Evolutionary conservation across 371 early-diverging fungal species (phyloP), one percentile per base, ranked within the genome.

Genomic region (Conidiobolus incongruus): DNA sequence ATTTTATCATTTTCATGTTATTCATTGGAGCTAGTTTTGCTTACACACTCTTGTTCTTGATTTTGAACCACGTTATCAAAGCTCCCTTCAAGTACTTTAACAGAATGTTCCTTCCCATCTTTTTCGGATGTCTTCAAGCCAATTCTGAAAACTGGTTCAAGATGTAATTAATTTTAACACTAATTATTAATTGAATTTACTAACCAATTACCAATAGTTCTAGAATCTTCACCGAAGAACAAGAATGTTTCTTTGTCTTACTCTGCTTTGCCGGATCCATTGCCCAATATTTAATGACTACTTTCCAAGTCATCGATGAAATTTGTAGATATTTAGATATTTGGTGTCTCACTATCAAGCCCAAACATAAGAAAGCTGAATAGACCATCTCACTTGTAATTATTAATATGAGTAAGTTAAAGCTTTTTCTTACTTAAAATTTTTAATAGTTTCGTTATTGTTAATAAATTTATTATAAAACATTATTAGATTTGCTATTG

Each of bases 61-160:
- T 90, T 47, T 66, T 81, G 4, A 76, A 82, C 15, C 89, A 90
- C 53, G 86, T 90, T 11, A 70, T 82, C 5, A 75, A 82, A 29
- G 62, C 71, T 29, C 59, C 63, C 5, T 90, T 81, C 65, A 88
- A 88, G 5, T 64, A 61, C 40, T 66, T 72, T 49, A 73, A 79
- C 50, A 38, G 62, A 29, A 56, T 70, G 47, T 59, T 65, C 39
- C 36, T 68, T 4, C 79, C 84, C 21, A 55, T 78, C 36, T 49
- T 72, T 19, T 45, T 77, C 28, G 88, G 84, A 28, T 70, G 72
- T n/a, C 32, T 64, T 12, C 67, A 80, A 44, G 69, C 75, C 29
- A 63, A 68, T 43, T 54, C 70, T 11, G 65, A 77, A 24, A 36
- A 40, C 12, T 42, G 40, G 11, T 47, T 69, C 24, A 59, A 65